Percentiles rank a stretch among this genome's conserved stretches.
phyloP scores from a whole-genome alignment of 2,329 filamentous ascomycete species.

The Falciphora oryzae region DNA sequence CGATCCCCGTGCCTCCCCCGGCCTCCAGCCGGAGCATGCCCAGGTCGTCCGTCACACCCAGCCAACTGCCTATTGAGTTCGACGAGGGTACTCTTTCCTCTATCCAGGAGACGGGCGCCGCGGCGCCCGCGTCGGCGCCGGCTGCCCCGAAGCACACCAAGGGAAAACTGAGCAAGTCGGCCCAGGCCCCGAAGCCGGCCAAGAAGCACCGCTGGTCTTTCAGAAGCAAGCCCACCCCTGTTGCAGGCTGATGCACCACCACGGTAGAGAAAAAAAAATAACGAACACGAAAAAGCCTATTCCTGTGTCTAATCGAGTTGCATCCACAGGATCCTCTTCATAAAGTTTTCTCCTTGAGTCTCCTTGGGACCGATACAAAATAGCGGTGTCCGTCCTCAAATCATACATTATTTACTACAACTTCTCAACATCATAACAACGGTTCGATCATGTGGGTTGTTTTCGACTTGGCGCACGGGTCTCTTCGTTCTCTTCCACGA shows the following conservation, averaged over 20 bases:
- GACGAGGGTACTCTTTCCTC: conserved; percentile 2
- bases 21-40: neutral
- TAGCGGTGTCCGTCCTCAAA: neutral
- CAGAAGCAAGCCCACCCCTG: conserved; percentile 14
- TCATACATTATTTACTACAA: neutral
- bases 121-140: neutral
- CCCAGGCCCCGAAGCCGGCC: conserved; percentile 18
- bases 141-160: conserved; percentile 12
- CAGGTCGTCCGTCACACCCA: neutral
- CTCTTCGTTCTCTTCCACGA: neutral
- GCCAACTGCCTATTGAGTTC: conserved; percentile 4
- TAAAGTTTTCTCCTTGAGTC: too few species aligned
- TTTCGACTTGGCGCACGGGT: neutral
- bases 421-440: too few species aligned
- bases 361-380: neutral
- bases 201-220: conserved; percentile 28
- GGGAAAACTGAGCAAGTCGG: conserved; percentile 22
- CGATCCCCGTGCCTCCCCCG: neutral
- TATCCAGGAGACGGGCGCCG: neutral
- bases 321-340: too few species aligned
- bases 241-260: neutral
- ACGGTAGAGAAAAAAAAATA: neutral
- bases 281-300: neutral
- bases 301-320: neutral
- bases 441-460: too few species aligned